These are phyloP conservation scores for Acacia concinna DNA, from an alignment of 331 rosid species.

Conservation along the genomic window DNA sequence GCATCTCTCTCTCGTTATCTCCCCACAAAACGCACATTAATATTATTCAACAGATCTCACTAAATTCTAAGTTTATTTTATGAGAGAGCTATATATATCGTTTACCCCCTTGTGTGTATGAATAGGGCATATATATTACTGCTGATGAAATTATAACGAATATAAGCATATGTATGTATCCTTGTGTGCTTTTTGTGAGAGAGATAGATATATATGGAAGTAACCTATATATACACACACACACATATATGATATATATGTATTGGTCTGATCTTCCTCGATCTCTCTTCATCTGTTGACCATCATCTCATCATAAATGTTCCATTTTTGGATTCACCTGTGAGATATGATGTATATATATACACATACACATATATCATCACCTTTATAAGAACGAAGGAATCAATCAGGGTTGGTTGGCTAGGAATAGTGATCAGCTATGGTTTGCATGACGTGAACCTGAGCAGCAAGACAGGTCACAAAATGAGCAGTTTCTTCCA, in stretches of 20 bases:
- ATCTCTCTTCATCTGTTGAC: neutral
- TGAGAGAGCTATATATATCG: neutral
- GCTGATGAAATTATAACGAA: neutral
- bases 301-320: neutral
- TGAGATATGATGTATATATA: neutral
- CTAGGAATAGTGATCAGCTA: slow-evolving; percentile 5
- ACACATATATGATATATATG: neutral
- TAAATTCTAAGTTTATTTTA: neutral
- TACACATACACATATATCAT: neutral
- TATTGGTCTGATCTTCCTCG: neutral
- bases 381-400: neutral
- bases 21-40: neutral
- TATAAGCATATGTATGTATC: neutral
- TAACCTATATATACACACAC: neutral
- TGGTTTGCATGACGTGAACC: slow-evolving; percentile 12
- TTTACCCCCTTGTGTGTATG: neutral
- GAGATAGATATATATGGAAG: neutral
- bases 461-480: neutral
- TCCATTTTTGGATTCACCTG: neutral
- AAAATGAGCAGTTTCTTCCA: slow-evolving; percentile 13
- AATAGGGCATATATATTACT: neutral
- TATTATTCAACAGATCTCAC: neutral
- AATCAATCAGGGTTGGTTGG: neutral
- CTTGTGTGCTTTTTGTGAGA: neutral
- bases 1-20: neutral